A percentile compares a stretch with the other conserved stretches of the same genome.
Conservation (phyloP, 2,329 filamentous ascomycete genomes). For the Penicillium concentricum region DNA sequence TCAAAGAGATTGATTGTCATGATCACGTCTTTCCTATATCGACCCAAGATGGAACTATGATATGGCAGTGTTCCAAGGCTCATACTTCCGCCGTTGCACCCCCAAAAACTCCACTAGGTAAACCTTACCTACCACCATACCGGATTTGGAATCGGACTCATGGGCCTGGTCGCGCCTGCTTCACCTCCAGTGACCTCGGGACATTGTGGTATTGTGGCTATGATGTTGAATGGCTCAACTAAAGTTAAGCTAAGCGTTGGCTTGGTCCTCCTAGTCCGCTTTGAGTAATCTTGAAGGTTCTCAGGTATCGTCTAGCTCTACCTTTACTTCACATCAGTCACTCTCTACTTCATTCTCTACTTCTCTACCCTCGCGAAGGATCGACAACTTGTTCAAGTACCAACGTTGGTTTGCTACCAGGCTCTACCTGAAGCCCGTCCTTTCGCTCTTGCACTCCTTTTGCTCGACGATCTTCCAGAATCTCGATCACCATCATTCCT, state of each 20-base stretch:
- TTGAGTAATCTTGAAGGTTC: not conserved
- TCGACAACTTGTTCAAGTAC: not conserved
- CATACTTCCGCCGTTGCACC: not conserved
- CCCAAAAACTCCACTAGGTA: not conserved
- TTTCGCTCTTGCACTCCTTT: not conserved
- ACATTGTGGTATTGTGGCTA: not conserved
- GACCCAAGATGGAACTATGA: not conserved
- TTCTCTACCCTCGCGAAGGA: not conserved
- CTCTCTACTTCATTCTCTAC: not conserved
- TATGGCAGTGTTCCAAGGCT: not conserved
- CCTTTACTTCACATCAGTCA: not conserved
- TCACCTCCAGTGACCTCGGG: not conserved
- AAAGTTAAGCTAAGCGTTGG: not conserved
- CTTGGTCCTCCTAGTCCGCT: not conserved
- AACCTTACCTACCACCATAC: not conserved
- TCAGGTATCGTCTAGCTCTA: not conserved
- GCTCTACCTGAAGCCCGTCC: too few relatives aligned
- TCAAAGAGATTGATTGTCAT: not conserved
- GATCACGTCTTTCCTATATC: not conserved
- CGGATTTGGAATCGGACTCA: not conserved
- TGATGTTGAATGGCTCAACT: not conserved
- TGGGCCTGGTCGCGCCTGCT: not conserved
- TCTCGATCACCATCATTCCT: not conserved
- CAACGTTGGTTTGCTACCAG: not conserved
- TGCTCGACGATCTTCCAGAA: not conserved